Conservation (phyloP, 164 flowering plant species). For the Platanus orientalis region DNA sequence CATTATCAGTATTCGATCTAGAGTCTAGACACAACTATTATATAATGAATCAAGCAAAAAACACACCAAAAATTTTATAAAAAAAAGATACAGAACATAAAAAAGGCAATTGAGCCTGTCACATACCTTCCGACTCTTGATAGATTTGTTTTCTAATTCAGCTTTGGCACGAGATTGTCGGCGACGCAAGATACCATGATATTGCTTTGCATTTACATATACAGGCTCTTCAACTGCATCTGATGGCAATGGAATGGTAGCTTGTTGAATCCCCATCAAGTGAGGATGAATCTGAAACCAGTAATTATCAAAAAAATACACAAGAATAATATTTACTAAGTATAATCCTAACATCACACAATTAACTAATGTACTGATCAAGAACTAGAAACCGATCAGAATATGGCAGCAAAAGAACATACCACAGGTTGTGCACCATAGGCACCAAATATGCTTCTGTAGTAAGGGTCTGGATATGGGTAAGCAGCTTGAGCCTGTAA, state of each 20-base stretch:
- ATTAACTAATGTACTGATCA: not conserved
- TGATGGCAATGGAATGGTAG: constrained; percentile 68
- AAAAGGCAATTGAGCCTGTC: not conserved
- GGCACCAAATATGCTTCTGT: constrained; percentile 79
- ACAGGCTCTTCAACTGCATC: constrained; percentile 85
- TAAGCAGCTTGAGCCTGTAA: constrained; percentile 66
- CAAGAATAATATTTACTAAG: not conserved
- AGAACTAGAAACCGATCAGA: not conserved
- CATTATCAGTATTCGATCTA: no score
- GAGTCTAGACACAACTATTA: no score
- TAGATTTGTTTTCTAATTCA: constrained; percentile 57
- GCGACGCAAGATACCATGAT: constrained; percentile 77
- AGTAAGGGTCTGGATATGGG: constrained; percentile 90
- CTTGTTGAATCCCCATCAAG: constrained; percentile 66
- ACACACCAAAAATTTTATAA: not conserved
- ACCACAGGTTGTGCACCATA: constrained; percentile 88
- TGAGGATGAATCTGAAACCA: constrained; percentile 64
- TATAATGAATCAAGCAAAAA: no score
- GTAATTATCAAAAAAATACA: constrained; percentile 1
- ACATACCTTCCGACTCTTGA: constrained; percentile 62
- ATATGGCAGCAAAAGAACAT: constrained; percentile 9
- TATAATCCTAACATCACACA: not conserved
- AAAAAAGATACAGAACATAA: no score
- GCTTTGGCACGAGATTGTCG: constrained; percentile 83
- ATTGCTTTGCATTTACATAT: constrained; percentile 81